Base-by-base conservation (phyloP, 2,329 filamentous ascomycete genomes). In the Lasiodiplodia citricola region DNA sequence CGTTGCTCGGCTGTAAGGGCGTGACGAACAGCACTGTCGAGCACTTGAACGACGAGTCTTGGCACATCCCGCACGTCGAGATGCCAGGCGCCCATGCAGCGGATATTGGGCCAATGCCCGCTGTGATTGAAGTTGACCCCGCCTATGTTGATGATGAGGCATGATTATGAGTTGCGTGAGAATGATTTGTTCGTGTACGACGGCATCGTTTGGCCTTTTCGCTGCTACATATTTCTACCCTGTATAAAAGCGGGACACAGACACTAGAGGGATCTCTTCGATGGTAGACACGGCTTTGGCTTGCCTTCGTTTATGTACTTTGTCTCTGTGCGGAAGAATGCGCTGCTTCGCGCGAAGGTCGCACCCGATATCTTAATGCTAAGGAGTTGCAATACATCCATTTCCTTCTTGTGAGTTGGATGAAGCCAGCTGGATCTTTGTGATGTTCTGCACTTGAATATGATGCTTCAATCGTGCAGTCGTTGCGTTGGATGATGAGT, bases 81-180 rank as follows among this genome's bases (percentile, higher is more conserved):
- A 67, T 66, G 28, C 54, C 70, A 2, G 60, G 60, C 23, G 18
- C 60, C n/a, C 58, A 60, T 7, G 41, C 57, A 0, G 37, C 44
- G 7, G 50, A 71, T 14, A 69, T 57, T 13, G 68, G 72, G 18
- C 67, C n/a, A 2, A 50, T 54, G 25, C 64, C 63, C 2, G 69
- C 68, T 23, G 35, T 74, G 6, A 76, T 79, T 58, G 78, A 80
- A 47, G 77, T 78, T 2, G 78, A 79, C 70, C 76, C 77, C 0
- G 72, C 70, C 7, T 79, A 78, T 52, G 37, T 67, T 13, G 55
- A 57, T 38, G 67, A 64, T 16, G 67, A 68, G n/a, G 67, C 64
- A 44, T 68, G 50, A 57, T 37, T 56, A 14, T 55, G 35, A n/a
- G 31, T 11, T 8, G 25, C 14, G 51, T 35, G 54, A 41, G 8